Base-by-base conservation (phyloP, 768 basidiomycete species). In the Mycena floridula region DNA sequence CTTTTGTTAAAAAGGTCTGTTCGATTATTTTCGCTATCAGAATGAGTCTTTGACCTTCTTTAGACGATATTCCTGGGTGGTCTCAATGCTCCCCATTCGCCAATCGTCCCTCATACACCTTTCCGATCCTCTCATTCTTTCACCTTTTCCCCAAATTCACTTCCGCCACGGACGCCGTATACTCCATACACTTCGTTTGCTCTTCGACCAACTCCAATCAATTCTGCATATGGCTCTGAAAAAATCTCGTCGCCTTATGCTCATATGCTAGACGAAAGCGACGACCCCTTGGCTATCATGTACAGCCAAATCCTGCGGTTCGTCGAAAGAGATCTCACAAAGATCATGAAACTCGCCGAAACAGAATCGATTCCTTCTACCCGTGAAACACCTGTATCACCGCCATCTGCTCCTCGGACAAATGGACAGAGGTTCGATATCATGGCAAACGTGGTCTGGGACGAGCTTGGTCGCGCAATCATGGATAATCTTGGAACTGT, bases 391-490 rank as follows among this genome's bases (percentile, higher is more conserved):
- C 46, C 20, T 43, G 52, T 1, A 15, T n/a, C 22, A 26, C 23
- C 11, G 42, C 25, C 8, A 50, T 44, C 7, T 22, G 38, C 23
- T 13, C 13, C 42, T 36, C 47, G 44, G 20, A 41, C 32, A 0
- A 57, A 53, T 9, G 58, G 53, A 2, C 58, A 69, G 20, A 77
- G 80, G 0, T 97, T 93, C 59, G 78, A 90, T 49, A 82, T 98
- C 42, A 77, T 97, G 70, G 79, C 85, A 0, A 85, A 89, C 54
- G 87, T 95, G 7, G 69, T 98, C 4, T 95, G 92, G 88, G 82
- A 82, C 8, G 91, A 94, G 63, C 63, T 95, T 16, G 86, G 82
- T 2, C 68, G 72, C 32, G 76, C 88, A 0, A 78, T 99, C 39
- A 83, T 89, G 73, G 81, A 85, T 48, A 90, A 95, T 57, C 66